These are phyloP conservation scores for Papiliotrema nemorosa DNA, from an alignment of 1,284 basidiomycete genomes.

Conservation along the genomic window DNA sequence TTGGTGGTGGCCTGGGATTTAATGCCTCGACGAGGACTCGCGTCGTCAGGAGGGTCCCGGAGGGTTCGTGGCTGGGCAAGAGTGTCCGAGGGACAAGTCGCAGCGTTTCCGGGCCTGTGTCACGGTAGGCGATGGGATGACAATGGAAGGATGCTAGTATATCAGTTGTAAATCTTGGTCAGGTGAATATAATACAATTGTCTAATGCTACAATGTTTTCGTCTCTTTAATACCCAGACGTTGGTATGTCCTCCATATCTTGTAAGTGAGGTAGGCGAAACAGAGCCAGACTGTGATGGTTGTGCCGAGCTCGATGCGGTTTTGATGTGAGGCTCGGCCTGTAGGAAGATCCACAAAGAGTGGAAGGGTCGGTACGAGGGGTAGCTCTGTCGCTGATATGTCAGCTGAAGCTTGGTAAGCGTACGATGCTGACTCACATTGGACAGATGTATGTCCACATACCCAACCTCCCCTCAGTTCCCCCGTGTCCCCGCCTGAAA, in stretches of 20 bases:
- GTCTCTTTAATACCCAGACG: neutral
- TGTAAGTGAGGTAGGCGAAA: constrained; percentile 26
- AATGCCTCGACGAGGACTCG: constrained; percentile 15
- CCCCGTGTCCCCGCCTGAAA: constrained; percentile 6
- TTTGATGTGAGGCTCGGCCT: constrained; percentile 22
- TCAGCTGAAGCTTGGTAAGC: neutral
- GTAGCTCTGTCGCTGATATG: neutral
- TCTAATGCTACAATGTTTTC: neutral
- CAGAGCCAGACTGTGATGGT: constrained; percentile 26
- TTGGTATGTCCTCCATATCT: constrained; percentile 11
- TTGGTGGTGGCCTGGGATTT: constrained; percentile 13
- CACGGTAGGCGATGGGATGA: constrained; percentile 5
- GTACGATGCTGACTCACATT: neutral
- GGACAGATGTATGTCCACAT: constrained; percentile 4
- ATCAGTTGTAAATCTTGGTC: neutral
- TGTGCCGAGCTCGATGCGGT: constrained; percentile 21
- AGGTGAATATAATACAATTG: neutral
- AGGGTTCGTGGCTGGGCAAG: constrained; percentile 21
- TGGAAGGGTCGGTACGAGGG: constrained; percentile 1
- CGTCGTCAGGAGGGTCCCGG: constrained; percentile 29
- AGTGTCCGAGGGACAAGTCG: constrained; percentile 6
- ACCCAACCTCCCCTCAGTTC: constrained; percentile 14
- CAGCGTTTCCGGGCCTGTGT: constrained; percentile 16
- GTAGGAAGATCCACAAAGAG: constrained; percentile 20
- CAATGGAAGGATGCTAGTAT: neutral